A percentile compares a stretch with the other conserved stretches of the same genome.
phyloP scores from a whole-genome alignment of 2,329 filamentous ascomycete species.

The Macroventuria anomochaeta region DNA sequence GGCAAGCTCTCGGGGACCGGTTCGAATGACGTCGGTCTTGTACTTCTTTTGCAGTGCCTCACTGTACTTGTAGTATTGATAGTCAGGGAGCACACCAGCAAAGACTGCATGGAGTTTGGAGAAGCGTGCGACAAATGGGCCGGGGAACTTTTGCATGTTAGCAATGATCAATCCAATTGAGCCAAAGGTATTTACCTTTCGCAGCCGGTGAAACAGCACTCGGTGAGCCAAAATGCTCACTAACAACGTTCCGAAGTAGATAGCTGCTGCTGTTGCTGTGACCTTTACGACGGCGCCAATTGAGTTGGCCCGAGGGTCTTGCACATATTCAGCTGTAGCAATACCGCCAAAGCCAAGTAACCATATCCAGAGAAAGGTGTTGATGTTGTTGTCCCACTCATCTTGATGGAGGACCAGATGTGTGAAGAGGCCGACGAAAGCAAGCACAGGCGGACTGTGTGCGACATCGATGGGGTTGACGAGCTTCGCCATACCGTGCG shows the following conservation, averaged over 20 bases:
- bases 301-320: slow-evolving; percentile 17
- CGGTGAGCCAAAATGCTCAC: slow-evolving; percentile 51
- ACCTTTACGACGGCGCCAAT: slow-evolving; percentile 17
- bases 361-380: slow-evolving; percentile 26
- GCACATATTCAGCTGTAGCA: slow-evolving; percentile 25
- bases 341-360: slow-evolving; percentile 24
- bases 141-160: slow-evolving; percentile 41
- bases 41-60: slow-evolving; percentile 38
- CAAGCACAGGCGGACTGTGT: slow-evolving; percentile 29
- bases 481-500: slow-evolving; percentile 13
- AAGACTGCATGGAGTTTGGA: slow-evolving; percentile 50
- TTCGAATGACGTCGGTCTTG: slow-evolving; percentile 42
- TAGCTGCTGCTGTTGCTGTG: slow-evolving; percentile 16
- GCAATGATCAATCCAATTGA: not conserved
- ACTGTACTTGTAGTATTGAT: slow-evolving; percentile 35
- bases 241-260: slow-evolving; percentile 33
- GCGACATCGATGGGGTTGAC: slow-evolving; percentile 20
- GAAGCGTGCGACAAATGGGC: slow-evolving; percentile 47
- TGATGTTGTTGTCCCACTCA: slow-evolving; percentile 35
- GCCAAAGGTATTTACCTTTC: slow-evolving; percentile 22
- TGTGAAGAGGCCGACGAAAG: slow-evolving; percentile 30
- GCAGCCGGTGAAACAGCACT: slow-evolving; percentile 50
- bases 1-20: slow-evolving; percentile 44
- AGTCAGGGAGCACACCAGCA: slow-evolving; percentile 26
- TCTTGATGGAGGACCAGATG: slow-evolving; percentile 30